Evolutionary conservation across 768 basidiomycete species (phyloP), one percentile per base, ranked within the genome.

Genomic region (Lactifluus pinguis): DNA sequence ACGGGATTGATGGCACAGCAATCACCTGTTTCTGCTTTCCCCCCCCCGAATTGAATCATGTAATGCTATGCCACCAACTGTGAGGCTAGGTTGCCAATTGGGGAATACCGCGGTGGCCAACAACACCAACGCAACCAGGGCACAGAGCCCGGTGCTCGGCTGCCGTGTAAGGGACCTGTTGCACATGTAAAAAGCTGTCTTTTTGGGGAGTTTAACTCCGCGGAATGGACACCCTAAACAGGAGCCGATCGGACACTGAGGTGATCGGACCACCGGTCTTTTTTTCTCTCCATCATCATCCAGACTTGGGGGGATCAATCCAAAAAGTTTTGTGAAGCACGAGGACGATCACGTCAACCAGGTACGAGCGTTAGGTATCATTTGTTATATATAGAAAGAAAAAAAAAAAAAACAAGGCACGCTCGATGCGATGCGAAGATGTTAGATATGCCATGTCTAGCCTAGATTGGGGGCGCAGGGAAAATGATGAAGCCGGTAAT

Each of bases 281-380:
- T 47, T 57, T 47, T 57, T 15, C 34, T 17, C 34, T 30, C 34
- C n/a, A 19, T 17, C 34, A 19, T 25, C n/a, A 19, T 15, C 13
- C 17, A 8, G 39, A 38, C 41, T 11, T 49, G n/a, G 49, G 5
- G n/a, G 49, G 5, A 51, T 25, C 32, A 47, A 32, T 19, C 53
- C 30, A 32, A 14, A 14, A 47, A n/a, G 19, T 17, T 19, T 13
- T 55, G 30, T 49, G 44, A 55, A 41, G 54, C 60, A 57, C 48
- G 60, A 57, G 50, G 50, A 48, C 6, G 4, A 57, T 61, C 49
- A 61, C 60, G 60, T 61, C 39, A 57, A 56, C 60, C 17, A 47
- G 48, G 55, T 21, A 25, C 50, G 25, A 30, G 29, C 44, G 25
- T 30, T 49, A 42, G 25, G 21, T 41, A 30, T 19, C 25, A 21